Base-by-base conservation (phyloP, 495 filamentous ascomycete genomes). In the Trichoderma reesei region DNA sequence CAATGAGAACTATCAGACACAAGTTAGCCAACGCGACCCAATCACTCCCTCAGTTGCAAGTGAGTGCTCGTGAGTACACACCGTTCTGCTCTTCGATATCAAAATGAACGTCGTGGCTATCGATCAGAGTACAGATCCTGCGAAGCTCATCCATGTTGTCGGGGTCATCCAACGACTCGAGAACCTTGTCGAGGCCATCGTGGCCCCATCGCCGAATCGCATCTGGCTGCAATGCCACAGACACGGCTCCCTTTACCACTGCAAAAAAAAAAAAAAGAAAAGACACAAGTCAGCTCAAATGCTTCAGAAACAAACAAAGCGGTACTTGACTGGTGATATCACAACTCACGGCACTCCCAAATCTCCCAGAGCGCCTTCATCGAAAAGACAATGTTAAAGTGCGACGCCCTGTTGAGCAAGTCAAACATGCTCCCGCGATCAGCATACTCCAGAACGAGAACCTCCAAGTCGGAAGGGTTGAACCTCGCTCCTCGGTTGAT, bases 101-200 rank as follows among this genome's bases (percentile, higher is more conserved):
- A 34, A 63, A 63, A 34, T 63, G 61, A 5, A 63, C 61, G n/a
- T 63, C 61, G 20, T 63, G 38, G 18, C 38, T 56, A 16, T 56
- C 51, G 1, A 56, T 34, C 9, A 56, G 16, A 10, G 51, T 56
- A 16, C 51, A 13, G 11, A 56, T 8, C 18, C 26, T 56, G 8
- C 33, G 26, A 2, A 56, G 11, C 34, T 56, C 51, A 34, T 31
- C 26, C 10, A 36, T 31, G 16, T 34, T 34, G 5, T 56, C 51
- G 26, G 34, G 51, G 1, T 26, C 26, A 56, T 34, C 11, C 3
- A 11, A 10, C 4, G 26, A 26, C 26, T 26, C 26, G 26, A 26
- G 26, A 26, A 26, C 26, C 26, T 34, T 34, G 5, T 56, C 51
- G 26, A 56, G 51, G 1, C 51, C 26, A 34, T 34, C 11, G 3